A percentile compares a stretch with the other conserved stretches of the same genome.
Evolutionary conservation across 139 green algal species (phyloP).

Genomic region (Chlamydomonas applanata): DNA sequence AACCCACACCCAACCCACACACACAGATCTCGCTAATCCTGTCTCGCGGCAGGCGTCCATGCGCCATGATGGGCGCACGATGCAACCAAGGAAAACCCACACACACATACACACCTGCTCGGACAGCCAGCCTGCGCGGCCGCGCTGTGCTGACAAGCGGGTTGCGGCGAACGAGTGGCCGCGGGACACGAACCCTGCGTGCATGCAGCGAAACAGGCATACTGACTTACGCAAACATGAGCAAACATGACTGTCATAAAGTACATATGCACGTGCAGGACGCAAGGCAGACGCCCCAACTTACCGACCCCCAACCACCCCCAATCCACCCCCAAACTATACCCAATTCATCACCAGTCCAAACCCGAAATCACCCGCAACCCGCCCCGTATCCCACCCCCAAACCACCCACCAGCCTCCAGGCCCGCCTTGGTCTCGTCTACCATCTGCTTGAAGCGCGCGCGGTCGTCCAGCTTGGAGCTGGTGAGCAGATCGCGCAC

Average conservation of each 20-base stretch:
- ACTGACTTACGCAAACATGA: background rate
- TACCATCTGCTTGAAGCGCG: slow-evolving; percentile 97
- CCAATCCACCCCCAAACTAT: too few relatives aligned
- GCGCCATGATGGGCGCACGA: too few relatives aligned
- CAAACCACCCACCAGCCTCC: slow-evolving; percentile 51
- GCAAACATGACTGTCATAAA: background rate
- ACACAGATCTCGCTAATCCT: too few relatives aligned
- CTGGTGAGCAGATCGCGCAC: slow-evolving; percentile 82
- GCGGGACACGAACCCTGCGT: slow-evolving; percentile 58
- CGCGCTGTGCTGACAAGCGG: slow-evolving; percentile 86
- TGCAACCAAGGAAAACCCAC: background rate
- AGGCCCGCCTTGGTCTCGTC: slow-evolving; percentile 87
- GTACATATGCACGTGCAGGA: background rate
- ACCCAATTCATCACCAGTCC: too few relatives aligned
- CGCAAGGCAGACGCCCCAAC: background rate
- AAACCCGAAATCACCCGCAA: too few relatives aligned
- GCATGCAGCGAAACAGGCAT: background rate
- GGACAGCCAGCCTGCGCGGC: slow-evolving; percentile 72
- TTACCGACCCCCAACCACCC: background rate
- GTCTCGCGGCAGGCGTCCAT: too few relatives aligned
- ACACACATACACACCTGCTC: slow-evolving; percentile 52
- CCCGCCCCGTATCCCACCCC: too few relatives aligned
- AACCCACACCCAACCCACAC: too few relatives aligned
- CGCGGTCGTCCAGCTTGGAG: slow-evolving; percentile 80
- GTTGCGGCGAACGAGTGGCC: slow-evolving; percentile 84